phyloP scores from a whole-genome alignment of 495 filamentous ascomycete genomes.

The Neurospora intermedia region DNA sequence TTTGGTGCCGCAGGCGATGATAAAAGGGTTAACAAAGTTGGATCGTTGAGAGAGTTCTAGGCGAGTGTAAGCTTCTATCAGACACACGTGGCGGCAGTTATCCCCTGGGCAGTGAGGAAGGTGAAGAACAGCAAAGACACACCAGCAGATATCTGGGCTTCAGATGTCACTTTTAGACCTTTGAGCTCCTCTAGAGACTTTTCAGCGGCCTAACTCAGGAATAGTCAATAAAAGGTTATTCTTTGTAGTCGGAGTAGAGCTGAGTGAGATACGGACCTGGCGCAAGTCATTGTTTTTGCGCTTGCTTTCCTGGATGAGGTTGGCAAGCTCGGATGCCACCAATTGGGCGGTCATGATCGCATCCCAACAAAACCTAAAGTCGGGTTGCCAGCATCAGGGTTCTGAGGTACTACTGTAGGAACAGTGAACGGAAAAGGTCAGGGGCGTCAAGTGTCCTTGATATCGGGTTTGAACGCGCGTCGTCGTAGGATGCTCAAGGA shows the following conservation, averaged over 20 bases:
- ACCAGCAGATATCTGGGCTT: conserved; percentile 81
- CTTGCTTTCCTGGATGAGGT: conserved; percentile 90
- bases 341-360: conserved; percentile 85
- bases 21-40: conserved; percentile 81
- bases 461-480: background rate
- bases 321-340: conserved; percentile 77
- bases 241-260: conserved; percentile 11
- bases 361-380: conserved; percentile 9
- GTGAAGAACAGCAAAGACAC: conserved; percentile 12
- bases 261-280: conserved; percentile 45
- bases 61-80: conserved; percentile 7
- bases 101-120: background rate
- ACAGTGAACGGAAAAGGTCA: background rate
- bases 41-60: conserved; percentile 73
- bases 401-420: background rate
- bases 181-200: conserved; percentile 89
- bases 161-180: conserved; percentile 60
- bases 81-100: background rate
- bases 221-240: conserved; percentile 3
- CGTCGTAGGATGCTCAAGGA: background rate
- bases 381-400: background rate
- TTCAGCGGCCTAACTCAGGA: conserved; percentile 65
- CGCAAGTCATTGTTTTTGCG: conserved; percentile 81
- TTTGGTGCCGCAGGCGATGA: conserved; percentile 79
- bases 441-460: background rate